Conservation (phyloP, 371 early-diverging fungal species). For the Mortierella sp. region DNA sequence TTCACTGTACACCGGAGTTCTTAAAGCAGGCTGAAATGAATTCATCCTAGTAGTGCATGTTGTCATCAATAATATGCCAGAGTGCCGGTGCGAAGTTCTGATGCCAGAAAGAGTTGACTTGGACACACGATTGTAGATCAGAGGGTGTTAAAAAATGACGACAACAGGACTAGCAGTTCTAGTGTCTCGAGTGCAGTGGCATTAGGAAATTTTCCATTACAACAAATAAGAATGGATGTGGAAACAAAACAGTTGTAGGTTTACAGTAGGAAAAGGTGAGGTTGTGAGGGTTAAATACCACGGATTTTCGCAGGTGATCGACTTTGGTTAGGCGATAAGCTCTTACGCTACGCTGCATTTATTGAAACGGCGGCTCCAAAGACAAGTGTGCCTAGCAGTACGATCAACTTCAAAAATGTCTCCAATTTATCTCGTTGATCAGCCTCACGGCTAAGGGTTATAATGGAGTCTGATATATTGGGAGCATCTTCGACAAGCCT, state of each 20-base stretch:
- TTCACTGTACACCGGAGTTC: neutral
- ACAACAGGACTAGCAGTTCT: neutral
- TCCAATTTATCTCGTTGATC: constrained; percentile 7
- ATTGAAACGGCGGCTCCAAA: neutral
- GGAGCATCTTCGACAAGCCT: neutral
- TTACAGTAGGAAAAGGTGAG: no score
- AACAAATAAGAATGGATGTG: no score
- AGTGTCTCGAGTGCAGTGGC: neutral
- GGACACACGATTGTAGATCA: neutral
- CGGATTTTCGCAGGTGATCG: no score
- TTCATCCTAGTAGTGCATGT: neutral
- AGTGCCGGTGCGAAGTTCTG: neutral
- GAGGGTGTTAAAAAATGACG: neutral
- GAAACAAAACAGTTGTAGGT: no score
- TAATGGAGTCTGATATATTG: neutral
- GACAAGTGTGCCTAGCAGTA: constrained; percentile 11
- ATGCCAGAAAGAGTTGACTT: neutral
- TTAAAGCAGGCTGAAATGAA: neutral
- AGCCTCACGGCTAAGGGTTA: neutral
- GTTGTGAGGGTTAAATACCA: no score
- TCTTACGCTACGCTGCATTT: neutral
- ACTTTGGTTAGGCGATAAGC: neutral
- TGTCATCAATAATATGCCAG: constrained; percentile 7
- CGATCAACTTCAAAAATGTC: constrained; percentile 12
- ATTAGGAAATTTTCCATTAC: neutral